A percentile compares a stretch with the other conserved stretches of the same genome.
Evolutionary conservation across 2,329 filamentous ascomycete genomes (phyloP).

Genomic region (Tolypocladium endophyticum): DNA sequence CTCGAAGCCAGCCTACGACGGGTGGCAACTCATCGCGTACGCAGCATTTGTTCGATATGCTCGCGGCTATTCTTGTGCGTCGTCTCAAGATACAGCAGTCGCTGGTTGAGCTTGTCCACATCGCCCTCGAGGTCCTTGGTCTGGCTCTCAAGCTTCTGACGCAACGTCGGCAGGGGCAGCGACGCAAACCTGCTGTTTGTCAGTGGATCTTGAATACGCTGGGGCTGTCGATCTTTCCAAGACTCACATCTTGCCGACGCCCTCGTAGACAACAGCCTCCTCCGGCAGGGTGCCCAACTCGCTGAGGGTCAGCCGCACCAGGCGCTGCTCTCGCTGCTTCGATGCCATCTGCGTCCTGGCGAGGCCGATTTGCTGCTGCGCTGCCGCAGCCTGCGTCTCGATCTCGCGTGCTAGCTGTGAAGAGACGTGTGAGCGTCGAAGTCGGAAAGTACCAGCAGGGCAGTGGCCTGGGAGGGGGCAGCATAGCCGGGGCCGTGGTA

Average conservation of each 20-base stretch:
- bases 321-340: conserved; percentile 81
- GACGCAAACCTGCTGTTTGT: conserved; percentile 65
- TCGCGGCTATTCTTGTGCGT: conserved; percentile 90
- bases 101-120: conserved; percentile 74
- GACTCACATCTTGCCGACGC: conserved; percentile 89
- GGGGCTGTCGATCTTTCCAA: too few species aligned
- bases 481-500: not conserved
- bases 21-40: conserved; percentile 28
- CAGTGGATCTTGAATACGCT: not conserved
- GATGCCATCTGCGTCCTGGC: conserved; percentile 73
- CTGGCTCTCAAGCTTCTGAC: conserved; percentile 66
- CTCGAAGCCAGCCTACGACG: not conserved
- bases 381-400: conserved; percentile 75
- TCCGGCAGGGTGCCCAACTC: conserved; percentile 70
- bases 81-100: conserved; percentile 84
- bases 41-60: conserved; percentile 80
- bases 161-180: conserved; percentile 61
- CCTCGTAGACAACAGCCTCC: conserved; percentile 80
- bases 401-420: conserved; percentile 81
- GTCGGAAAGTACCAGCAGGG: too few species aligned
- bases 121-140: conserved; percentile 66
- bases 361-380: conserved; percentile 85
- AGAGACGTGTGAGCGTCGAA: not conserved
- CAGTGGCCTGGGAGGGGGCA: not conserved
- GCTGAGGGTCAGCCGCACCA: conserved; percentile 75